Base-by-base conservation (phyloP, 306 rosid species). In the Vicia faba region DNA sequence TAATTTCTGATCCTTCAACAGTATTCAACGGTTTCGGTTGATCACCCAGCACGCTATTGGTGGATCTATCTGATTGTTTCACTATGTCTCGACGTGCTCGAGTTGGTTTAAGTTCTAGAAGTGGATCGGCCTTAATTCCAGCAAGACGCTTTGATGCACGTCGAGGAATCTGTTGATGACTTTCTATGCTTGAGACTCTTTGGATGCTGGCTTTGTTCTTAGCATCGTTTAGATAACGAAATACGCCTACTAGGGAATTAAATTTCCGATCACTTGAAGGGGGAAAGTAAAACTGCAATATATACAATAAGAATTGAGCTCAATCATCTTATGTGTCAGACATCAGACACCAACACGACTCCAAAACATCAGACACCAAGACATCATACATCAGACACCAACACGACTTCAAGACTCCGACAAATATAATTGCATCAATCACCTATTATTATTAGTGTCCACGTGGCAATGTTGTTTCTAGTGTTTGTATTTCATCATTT, bases 141-240 rank as follows among this genome's bases (percentile, higher is more conserved):
- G 99, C 97, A 66, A 93, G 81, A 71, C 99, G 89, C 81, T 88
- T 93, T 31, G 99, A 93, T 57, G 85, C 75, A 38, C 99, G 96
- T 2, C 90, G 84, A 49, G 95, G 97, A 74, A 18, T 15, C 23
- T 46, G 53, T 15, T 15, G 11, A 48, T 7, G 5, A 7, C 5
- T 7, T 19, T 7, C 18, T n/a, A 5, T 5, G 23, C 1, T 2
- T 20, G 23, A 20, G 23, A 20, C 23, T 20, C 23, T 20, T 20
- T 20, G 23, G 23, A 20, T 20, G 23, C 23, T 20, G 23, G 23
- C 23, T 20, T 20, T 20, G 23, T 20, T 20, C 23, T 20, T 20
- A 20, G 23, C 23, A 20, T 20, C 23, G 23, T 20, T 2, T 20
- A 20, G 23, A 20, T 20, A 20, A 20, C 23, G 23, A 20, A 20